A percentile compares a stretch with the other conserved stretches of the same genome.
Conservation (phyloP, 345 rosid genomes). For the Citrus sp. region DNA sequence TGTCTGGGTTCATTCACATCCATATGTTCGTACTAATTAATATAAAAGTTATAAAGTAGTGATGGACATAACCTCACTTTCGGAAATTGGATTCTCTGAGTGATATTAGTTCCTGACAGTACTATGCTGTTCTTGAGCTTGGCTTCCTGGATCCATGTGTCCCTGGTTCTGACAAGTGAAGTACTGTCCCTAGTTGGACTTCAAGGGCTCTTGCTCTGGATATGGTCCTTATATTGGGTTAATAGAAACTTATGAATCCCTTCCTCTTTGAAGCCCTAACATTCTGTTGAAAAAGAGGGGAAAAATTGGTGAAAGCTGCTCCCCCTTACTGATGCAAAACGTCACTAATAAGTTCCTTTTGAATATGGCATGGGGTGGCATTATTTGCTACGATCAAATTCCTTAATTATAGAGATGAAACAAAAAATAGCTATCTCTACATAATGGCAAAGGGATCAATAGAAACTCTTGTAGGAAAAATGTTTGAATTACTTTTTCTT, state of each 20-base stretch:
- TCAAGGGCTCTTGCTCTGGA: not conserved
- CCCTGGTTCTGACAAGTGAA: not conserved
- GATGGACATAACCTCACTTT: not conserved
- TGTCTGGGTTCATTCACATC: not conserved
- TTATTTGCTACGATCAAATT: not conserved
- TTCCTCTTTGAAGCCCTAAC: not conserved
- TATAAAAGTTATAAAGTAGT: not conserved
- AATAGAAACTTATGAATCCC: not conserved
- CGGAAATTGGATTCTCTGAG: not conserved
- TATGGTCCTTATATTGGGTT: not conserved
- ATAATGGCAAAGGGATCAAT: not conserved
- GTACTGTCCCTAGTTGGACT: not conserved
- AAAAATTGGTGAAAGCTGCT: not conserved
- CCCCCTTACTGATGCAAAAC: not conserved
- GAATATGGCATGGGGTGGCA: not conserved
- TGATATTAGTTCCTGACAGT: not conserved
- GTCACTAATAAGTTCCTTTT: not conserved
- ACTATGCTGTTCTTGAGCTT: not conserved
- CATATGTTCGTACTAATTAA: not conserved
- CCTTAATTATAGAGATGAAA: not conserved
- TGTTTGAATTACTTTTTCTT: not conserved
- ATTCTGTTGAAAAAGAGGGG: not conserved
- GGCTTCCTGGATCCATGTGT: not conserved
- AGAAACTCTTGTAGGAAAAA: not conserved
- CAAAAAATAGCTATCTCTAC: not conserved